Evolutionary conservation across 2,329 filamentous ascomycete species (phyloP), one percentile per base, ranked within the genome.

Genomic region (Xylaria sp.): DNA sequence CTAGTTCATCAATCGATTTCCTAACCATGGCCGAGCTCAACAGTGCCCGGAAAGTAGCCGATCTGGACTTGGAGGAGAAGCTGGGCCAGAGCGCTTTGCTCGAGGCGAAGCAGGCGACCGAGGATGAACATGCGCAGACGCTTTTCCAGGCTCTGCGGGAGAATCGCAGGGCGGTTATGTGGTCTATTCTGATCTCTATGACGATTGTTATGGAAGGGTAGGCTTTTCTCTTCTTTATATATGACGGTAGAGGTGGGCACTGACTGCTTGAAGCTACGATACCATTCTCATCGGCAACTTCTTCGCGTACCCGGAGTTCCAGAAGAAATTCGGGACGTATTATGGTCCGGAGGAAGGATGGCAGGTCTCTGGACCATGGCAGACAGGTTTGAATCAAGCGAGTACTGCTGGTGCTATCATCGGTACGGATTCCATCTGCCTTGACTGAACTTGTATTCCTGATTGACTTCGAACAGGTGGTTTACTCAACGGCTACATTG

Each of bases 151-250:
- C 69, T 9, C 18, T 72, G 53, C 60, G 60, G 35, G 66, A 70
- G 60, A 71, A 72, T 58, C 69, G 67, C 23, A 68, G 54, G 56
- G 70, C 69, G 11, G 67, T 67, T 4, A 62, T 71, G 56, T 72
- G 70, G 70, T 72, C 70, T 3, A n/a, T 68, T 11, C 35, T 71
- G 50, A 67, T 72, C 34, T 72, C 70, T 1, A 67, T 71, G 66
- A 66, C 69, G 3, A 72, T 72, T 42, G 65, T 72, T 44, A 72
- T 72, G 70, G 70, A 72, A 67, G 70, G 70, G 66, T 71, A 59
- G 49, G 68, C 53, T 13, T 51, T 13, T 18, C 16, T 23, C n/a
- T n/a, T n/a, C n/a, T n/a, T n/a, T n/a, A n/a, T n/a, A n/a, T n/a
- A n/a, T n/a, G n/a, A n/a, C n/a, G n/a, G n/a, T n/a, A n/a, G n/a